Percentiles rank a stretch among this genome's conserved stretches.
Conservation (phyloP, 1,284 basidiomycete genomes). For the Cryptococcus jaspeensis region DNA sequence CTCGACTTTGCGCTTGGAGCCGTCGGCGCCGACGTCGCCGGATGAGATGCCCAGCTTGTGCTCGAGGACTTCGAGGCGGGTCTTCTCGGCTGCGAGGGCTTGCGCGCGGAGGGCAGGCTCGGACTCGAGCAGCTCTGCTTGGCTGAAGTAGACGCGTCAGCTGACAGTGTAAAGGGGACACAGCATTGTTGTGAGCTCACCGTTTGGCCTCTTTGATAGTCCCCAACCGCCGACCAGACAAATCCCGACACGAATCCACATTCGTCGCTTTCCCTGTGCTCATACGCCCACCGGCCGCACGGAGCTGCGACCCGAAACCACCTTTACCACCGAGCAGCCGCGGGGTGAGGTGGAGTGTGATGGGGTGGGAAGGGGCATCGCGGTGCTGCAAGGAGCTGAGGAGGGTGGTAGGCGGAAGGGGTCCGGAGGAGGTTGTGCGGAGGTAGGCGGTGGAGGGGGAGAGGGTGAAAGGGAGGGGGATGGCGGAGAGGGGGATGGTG, state of each 20-base stretch:
- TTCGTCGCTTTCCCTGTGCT: conserved; percentile 91
- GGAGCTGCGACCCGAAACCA: conserved; percentile 92
- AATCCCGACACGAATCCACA: conserved; percentile 91
- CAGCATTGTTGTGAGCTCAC: no score
- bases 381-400: conserved; percentile 20
- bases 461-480: conserved; percentile 16
- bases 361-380: conserved; percentile 19
- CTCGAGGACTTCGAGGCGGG: conserved; percentile 81
- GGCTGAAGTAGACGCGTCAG: conserved; percentile 54
- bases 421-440: conserved; percentile 32
- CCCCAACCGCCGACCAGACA: conserved; percentile 83
- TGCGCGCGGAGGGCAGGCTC: conserved; percentile 80
- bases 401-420: conserved; percentile 19
- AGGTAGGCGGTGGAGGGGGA: conserved; percentile 27
- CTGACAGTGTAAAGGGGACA: no score
- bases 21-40: conserved; percentile 24
- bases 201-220: conserved; percentile 95
- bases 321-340: conserved; percentile 87
- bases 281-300: conserved; percentile 97
- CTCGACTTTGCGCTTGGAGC: conserved; percentile 52
- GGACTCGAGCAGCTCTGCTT: conserved; percentile 83
- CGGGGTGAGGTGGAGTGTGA: conserved; percentile 46
- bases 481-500: conserved; percentile 18
- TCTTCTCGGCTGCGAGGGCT: conserved; percentile 73
- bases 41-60: conserved; percentile 69